A percentile compares a stretch with the other conserved stretches of the same genome.
These are phyloP conservation scores for Phaeomoniella chlamydospora DNA, from an alignment of 2,329 filamentous ascomycete genomes.

Conservation along the genomic window DNA sequence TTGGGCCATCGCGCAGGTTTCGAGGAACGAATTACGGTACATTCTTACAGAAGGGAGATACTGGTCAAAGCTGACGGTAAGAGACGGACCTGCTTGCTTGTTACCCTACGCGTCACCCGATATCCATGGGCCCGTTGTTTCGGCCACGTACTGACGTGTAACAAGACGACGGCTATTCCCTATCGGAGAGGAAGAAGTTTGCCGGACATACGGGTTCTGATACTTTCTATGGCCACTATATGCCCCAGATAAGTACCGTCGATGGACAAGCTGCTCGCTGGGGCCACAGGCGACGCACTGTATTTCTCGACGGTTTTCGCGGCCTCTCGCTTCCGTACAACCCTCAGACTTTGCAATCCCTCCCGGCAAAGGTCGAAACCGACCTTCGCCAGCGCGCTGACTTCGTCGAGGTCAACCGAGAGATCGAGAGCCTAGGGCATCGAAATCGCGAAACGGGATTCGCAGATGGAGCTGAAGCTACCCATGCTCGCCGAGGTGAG, in stretches of 20 bases:
- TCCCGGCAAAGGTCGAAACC: conserved; percentile 7
- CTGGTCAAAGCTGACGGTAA: conserved; percentile 10
- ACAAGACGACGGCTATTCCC: conserved; percentile 8
- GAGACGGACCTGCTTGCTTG: no score
- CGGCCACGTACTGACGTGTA: conserved; percentile 6
- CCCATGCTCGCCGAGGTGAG: no score
- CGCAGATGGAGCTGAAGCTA: no score
- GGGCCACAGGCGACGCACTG: conserved; percentile 7
- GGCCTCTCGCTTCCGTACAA: conserved; percentile 9
- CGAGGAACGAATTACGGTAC: conserved; percentile 9
- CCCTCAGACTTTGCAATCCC: conserved; percentile 6
- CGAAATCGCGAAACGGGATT: no score
- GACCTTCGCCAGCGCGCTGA: conserved; percentile 5
- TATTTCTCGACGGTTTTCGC: conserved; percentile 9
- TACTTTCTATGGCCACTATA: conserved; percentile 10
- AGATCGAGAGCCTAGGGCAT: conserved; percentile 6
- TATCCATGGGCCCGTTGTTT: no score
- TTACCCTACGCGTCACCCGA: no score
- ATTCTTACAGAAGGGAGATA: conserved; percentile 6
- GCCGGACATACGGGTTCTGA: conserved; percentile 7
- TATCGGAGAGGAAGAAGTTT: conserved; percentile 10
- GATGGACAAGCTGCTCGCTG: conserved; percentile 8
- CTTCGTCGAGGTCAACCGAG: conserved; percentile 4
- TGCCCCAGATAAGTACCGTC: conserved; percentile 9
- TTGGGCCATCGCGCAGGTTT: conserved; percentile 7